phyloP scores from a whole-genome alignment of 805 yeast species.

The Pichia rugopelliculosa region DNA sequence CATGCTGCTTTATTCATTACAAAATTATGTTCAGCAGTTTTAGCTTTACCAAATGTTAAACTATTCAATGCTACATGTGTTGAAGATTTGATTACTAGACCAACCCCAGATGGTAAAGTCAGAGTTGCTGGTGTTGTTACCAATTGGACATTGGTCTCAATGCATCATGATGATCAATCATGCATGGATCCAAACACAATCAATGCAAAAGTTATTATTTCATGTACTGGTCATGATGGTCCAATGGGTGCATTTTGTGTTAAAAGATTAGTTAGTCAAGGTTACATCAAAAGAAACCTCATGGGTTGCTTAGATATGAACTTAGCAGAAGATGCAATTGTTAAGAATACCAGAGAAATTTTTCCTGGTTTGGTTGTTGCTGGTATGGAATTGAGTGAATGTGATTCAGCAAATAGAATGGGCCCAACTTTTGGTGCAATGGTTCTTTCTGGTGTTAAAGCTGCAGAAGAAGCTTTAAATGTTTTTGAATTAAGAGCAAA shows the following conservation, averaged over 20 bases:
- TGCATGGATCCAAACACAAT: constrained; percentile 82
- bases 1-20: constrained; percentile 67
- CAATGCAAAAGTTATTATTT: constrained; percentile 55
- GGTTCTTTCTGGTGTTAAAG: constrained; percentile 73
- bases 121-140: constrained; percentile 76
- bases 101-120: constrained; percentile 50
- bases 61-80: constrained; percentile 76
- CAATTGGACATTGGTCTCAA: constrained; percentile 73
- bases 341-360: constrained; percentile 58
- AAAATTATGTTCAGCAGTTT: constrained; percentile 60
- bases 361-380: constrained; percentile 57
- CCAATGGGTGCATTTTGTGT: constrained; percentile 78
- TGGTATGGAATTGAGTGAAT: constrained; percentile 76
- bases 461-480: constrained; percentile 46
- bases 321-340: constrained; percentile 68
- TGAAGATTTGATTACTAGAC: constrained; percentile 71
- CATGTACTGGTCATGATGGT: constrained; percentile 78
- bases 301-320: constrained; percentile 80
- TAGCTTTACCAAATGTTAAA: constrained; percentile 67
- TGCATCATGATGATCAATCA: constrained; percentile 69
- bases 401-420: constrained; percentile 75
- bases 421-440: constrained; percentile 82
- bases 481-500: constrained; percentile 25
- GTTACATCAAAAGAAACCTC: constrained; percentile 42
- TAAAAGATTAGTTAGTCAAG: constrained; percentile 54